Base-by-base conservation (phyloP, 768 basidiomycete species). In the Mycena metata region DNA sequence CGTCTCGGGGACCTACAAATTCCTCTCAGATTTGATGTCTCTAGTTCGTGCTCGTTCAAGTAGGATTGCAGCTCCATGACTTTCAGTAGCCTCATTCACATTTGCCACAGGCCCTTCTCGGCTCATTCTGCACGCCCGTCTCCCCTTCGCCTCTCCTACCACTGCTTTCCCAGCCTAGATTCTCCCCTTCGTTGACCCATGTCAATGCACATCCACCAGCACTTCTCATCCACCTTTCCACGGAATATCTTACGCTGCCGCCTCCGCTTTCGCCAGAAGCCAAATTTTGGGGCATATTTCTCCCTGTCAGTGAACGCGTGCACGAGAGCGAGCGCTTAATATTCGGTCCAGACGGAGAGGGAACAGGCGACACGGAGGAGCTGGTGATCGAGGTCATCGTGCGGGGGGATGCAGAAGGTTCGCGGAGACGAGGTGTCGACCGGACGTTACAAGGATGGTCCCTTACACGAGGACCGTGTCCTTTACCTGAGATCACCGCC, bases 271-370 rank as follows among this genome's bases (percentile, higher is more conserved):
- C 88, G 11, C 72, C 86, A 0, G 80, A 84, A n/a, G 81, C 85
- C 41, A 93, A 93, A 74, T 96, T 96, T 79, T 96, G 92, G 93
- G 82, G 83, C 42, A 83, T 95, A 13, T 93, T 96, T 73, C 77
- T 89, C 10, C 91, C 93, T 0, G 76, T 93, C 64, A 87, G 90
- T 61, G 90, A 88, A 76, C 85, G 91, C 26, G 76, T 72, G 5
- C 78, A 85, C 63, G 90, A 95, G 71, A 84, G 85, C 46, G 87
- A 91, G 70, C 78, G 79, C 61, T 80, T 94, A 41, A 83, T 92
- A 19, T 90, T 87, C 71, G 91, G 90, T 1, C 73, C 80, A 10
- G 80, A 73, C 16, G 90, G 88, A 13, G 84, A 85, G 68, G 89
- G 89, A 4, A 79, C 79, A 49, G 84, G 87, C 13, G 75, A 76